A percentile compares a stretch with the other conserved stretches of the same genome.
Evolutionary conservation across 768 basidiomycete species (phyloP).

Genomic region (Trametes meyenii): DNA sequence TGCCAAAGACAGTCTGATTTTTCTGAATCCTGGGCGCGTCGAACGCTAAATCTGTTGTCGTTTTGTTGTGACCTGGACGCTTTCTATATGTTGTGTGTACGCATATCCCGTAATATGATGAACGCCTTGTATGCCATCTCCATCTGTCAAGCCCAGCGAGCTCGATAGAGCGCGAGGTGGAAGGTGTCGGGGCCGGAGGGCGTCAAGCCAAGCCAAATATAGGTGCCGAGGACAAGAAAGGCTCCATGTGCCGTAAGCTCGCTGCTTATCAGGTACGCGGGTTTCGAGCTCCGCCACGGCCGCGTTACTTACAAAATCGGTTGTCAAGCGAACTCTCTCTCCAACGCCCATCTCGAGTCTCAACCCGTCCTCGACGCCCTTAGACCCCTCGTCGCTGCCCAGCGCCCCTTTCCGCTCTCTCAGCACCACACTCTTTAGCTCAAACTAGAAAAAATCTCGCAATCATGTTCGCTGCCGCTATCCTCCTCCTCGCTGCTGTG

Average conservation of each 20-base stretch:
- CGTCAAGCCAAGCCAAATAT: background rate
- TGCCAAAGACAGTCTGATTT: background rate
- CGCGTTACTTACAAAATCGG: slow-evolving; percentile 16
- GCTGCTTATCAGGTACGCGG: slow-evolving; percentile 6
- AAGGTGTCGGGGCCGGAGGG: no score
- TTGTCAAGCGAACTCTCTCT: slow-evolving; percentile 16
- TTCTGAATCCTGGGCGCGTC: background rate
- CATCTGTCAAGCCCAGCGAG: no score
- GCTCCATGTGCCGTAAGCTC: background rate
- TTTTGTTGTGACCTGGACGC: background rate
- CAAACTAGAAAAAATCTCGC: slow-evolving; percentile 26
- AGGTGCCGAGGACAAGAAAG: slow-evolving; percentile 13
- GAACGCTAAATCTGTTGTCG: background rate
- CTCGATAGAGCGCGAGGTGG: no score
- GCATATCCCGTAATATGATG: no score
- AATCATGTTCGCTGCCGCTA: slow-evolving; percentile 53
- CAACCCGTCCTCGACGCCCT: slow-evolving; percentile 17
- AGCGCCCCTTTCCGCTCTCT: slow-evolving; percentile 41
- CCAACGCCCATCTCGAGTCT: slow-evolving; percentile 12
- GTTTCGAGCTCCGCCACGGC: slow-evolving; percentile 16
- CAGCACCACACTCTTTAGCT: slow-evolving; percentile 38
- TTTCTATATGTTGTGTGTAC: background rate
- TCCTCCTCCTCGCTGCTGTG: slow-evolving; percentile 48
- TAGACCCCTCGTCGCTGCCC: slow-evolving; percentile 21
- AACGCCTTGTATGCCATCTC: no score